phyloP scores from a whole-genome alignment of 495 filamentous ascomycete genomes.

The Xylaria telfairii region DNA sequence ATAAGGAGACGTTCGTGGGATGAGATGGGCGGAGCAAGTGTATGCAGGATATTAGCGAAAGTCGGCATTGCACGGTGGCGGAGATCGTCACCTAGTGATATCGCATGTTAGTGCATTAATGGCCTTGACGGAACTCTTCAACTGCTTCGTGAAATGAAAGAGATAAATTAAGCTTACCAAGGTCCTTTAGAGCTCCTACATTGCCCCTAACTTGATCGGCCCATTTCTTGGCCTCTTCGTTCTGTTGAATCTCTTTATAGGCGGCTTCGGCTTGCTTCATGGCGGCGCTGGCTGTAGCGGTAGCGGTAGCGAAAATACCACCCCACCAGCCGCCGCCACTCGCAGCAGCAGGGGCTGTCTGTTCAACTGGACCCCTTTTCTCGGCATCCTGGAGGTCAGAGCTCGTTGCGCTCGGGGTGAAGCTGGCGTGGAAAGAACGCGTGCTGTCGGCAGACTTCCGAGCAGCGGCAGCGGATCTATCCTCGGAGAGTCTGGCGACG shows the following conservation, averaged over 20 bases:
- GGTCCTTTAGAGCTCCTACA: constrained; percentile 76
- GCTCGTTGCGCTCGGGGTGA: constrained; percentile 57
- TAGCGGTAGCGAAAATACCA: constrained; percentile 69
- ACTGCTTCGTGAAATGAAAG: constrained; percentile 4
- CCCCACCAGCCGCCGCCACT: constrained; percentile 90
- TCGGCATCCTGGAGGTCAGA: constrained; percentile 60
- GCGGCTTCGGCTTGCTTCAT: constrained; percentile 94
- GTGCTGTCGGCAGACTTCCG: constrained; percentile 80
- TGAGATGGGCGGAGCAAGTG: constrained; percentile 93
- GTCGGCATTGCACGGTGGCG: constrained; percentile 89
- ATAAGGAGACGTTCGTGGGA: constrained; percentile 98
- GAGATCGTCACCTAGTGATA: constrained; percentile 78
- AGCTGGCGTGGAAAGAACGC: constrained; percentile 67
- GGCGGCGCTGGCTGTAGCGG: constrained; percentile 73
- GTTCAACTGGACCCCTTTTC: constrained; percentile 49
- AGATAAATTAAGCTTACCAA: constrained; percentile 65
- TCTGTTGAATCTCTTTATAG: constrained; percentile 93
- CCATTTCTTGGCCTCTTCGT: constrained; percentile 96
- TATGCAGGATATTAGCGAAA: constrained; percentile 92
- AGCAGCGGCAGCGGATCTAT: constrained; percentile 44
- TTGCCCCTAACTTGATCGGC: constrained; percentile 93
- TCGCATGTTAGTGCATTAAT: constrained; percentile 27
- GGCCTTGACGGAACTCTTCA: background rate
- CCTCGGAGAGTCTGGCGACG: constrained; percentile 65
- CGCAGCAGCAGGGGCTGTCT: constrained; percentile 43